A percentile compares a stretch with the other conserved stretches of the same genome.
These are phyloP conservation scores for Torrubiellomyces zombiae DNA, from an alignment of 2,329 filamentous ascomycete genomes.

Conservation along the genomic window DNA sequence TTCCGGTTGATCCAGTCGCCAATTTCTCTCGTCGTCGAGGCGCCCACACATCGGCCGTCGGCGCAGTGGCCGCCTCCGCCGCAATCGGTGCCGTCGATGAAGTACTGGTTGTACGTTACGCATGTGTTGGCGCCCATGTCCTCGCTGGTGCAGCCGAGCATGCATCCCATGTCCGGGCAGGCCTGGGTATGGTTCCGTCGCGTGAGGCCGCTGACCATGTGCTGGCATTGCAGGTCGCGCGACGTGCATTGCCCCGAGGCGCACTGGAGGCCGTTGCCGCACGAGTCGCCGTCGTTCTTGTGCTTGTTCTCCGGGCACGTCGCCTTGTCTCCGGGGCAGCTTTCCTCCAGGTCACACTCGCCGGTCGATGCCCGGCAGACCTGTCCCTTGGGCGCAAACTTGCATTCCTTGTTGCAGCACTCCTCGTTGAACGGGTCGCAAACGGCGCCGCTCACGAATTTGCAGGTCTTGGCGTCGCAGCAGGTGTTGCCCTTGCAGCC, in stretches of 20 bases:
- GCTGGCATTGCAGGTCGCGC: constrained; percentile 75
- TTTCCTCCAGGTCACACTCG: constrained; percentile 71
- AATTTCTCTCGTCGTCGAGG: constrained; percentile 53
- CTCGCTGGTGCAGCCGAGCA: constrained; percentile 58
- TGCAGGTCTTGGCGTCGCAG: constrained; percentile 77
- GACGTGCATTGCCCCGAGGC: constrained; percentile 91
- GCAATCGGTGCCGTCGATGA: constrained; percentile 81
- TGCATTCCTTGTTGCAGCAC: constrained; percentile 54
- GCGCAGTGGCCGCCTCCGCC: constrained; percentile 61
- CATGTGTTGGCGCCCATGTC: constrained; percentile 50
- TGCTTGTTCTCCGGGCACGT: constrained; percentile 60
- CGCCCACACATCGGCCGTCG: constrained; percentile 63
- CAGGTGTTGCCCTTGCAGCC: constrained; percentile 63
- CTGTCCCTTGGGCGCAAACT: constrained; percentile 47
- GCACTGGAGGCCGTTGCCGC: constrained; percentile 57
- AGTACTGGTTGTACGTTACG: constrained; percentile 71
- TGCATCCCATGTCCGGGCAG: constrained; percentile 51
- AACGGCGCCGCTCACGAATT: constrained; percentile 56
- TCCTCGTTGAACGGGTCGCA: constrained; percentile 75
- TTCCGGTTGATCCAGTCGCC: constrained; percentile 60
- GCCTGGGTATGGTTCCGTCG: constrained; percentile 63
- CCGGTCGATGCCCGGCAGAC: constrained; percentile 72
- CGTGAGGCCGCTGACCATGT: constrained; percentile 60
- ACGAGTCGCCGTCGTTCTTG: constrained; percentile 51
- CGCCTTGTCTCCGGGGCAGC: constrained; percentile 55